Conservation (phyloP, 345 rosid genomes). For the Linum lewisii region DNA sequence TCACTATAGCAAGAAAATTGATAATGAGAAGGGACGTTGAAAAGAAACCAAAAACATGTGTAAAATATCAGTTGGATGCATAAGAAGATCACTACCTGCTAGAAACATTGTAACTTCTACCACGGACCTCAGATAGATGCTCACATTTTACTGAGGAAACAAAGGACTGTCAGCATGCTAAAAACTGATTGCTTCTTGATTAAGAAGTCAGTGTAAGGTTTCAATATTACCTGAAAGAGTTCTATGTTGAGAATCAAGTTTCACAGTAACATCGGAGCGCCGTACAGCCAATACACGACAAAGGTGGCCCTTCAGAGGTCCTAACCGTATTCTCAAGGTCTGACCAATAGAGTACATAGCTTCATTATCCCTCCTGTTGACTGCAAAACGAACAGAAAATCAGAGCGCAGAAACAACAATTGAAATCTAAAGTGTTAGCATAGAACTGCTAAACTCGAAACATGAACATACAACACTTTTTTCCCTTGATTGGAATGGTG, state of each 20-base stretch:
- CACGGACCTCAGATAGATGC: conserved; percentile 83
- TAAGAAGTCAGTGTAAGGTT: conserved; percentile 9
- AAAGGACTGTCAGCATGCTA: conserved; percentile 12
- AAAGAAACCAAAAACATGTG: background rate
- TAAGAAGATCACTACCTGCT: conserved; percentile 27
- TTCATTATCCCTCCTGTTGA: conserved; percentile 55
- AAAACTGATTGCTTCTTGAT: conserved; percentile 12
- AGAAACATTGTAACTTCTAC: conserved; percentile 43
- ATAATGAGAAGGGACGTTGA: conserved; percentile 8
- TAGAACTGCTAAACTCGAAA: conserved; percentile 1
- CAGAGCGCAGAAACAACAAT: conserved; percentile 7
- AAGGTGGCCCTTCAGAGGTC: conserved; percentile 87
- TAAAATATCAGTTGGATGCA: conserved; percentile 2
- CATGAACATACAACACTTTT: conserved; percentile 43
- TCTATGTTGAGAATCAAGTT: conserved; percentile 84
- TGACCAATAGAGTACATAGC: conserved; percentile 75
- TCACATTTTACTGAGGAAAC: conserved; percentile 61
- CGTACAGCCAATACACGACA: conserved; percentile 84
- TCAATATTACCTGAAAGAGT: conserved; percentile 52
- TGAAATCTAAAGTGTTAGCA: conserved; percentile 6
- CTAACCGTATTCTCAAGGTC: conserved; percentile 79
- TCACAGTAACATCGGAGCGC: conserved; percentile 73
- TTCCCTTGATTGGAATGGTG: conserved; percentile 48
- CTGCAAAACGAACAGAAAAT: conserved; percentile 36
- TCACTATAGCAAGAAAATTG: conserved; percentile 35